Conservation (phyloP, 78 protist species). For the Polysphondylium violaceum region DNA sequence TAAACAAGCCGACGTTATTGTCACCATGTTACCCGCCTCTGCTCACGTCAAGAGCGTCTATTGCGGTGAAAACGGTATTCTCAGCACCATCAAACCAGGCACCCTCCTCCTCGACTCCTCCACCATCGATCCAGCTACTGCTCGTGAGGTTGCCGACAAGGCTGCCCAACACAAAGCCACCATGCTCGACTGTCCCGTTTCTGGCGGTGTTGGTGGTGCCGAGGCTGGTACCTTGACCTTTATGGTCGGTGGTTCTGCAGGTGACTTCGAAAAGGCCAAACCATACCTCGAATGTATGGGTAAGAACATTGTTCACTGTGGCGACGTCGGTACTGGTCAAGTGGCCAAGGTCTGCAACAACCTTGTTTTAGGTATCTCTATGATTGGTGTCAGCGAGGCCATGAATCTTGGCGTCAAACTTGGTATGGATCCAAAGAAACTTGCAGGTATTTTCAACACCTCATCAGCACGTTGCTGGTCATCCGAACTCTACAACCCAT, state of each 20-base stretch:
- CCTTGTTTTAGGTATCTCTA: conserved; percentile 90
- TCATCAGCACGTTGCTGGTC: conserved; percentile 96
- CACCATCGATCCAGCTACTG: conserved; percentile 90
- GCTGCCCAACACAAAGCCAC: conserved; percentile 41
- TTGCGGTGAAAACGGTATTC: conserved; percentile 66
- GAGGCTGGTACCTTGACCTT: conserved; percentile 94
- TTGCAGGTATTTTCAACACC: conserved; percentile 94
- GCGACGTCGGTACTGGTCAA: conserved; percentile 88
- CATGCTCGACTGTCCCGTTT: conserved; percentile 93
- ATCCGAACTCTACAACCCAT: conserved; percentile 96
- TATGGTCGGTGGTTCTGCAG: conserved; percentile 93
- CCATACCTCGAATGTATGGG: conserved; percentile 89
- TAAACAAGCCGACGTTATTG: conserved; percentile 65
- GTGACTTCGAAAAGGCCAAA: conserved; percentile 80
- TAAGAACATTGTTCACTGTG: conserved; percentile 92
- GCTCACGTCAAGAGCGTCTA: conserved; percentile 89
- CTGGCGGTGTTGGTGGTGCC: conserved; percentile 94
- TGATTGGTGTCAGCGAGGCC: conserved; percentile 94
- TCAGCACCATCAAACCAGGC: conserved; percentile 20
- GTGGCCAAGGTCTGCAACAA: conserved; percentile 96
- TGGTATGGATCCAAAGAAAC: conserved; percentile 94
- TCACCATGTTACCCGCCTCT: conserved; percentile 94
- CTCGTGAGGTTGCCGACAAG: conserved; percentile 69
- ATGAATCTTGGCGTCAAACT: conserved; percentile 91
- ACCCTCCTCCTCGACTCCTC: conserved; percentile 86